Percentiles rank a stretch among this genome's conserved stretches.
Evolutionary conservation across 371 early-diverging fungal species (phyloP).

Genomic region (Syncephalastrum sp.): DNA sequence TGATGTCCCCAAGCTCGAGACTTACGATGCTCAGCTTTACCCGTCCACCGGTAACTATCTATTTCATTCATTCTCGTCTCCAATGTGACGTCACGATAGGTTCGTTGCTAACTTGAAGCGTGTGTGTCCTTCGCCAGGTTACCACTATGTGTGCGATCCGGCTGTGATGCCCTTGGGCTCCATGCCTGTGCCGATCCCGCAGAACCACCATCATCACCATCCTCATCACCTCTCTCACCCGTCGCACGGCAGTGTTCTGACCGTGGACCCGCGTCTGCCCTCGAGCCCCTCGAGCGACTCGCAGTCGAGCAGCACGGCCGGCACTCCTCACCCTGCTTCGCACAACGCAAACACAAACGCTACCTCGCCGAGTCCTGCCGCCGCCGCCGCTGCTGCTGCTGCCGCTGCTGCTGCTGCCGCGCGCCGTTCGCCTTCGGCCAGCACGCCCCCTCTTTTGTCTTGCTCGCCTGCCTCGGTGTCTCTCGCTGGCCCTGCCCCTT

Average conservation of each 20-base stretch:
- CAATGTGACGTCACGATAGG: conserved; percentile 6
- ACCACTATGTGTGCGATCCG: conserved; percentile 16
- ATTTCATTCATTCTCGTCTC: neutral
- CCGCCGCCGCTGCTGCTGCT: neutral
- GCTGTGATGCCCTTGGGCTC: conserved; percentile 7
- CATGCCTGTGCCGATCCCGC: conserved; percentile 12
- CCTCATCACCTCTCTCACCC: conserved; percentile 10
- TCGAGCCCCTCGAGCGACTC: too few relatives aligned
- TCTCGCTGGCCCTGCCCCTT: neutral
- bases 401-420: conserved; percentile 1
- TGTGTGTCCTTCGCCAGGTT: neutral
- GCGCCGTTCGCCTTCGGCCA: conserved; percentile 32
- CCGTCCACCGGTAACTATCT: conserved; percentile 32
- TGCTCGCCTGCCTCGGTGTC: conserved; percentile 15
- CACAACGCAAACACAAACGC: too few relatives aligned
- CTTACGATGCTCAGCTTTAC: conserved; percentile 41
- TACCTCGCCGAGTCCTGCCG: neutral
- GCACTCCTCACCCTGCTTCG: too few relatives aligned
- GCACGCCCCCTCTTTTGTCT: conserved; percentile 18
- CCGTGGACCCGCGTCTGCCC: too few relatives aligned
- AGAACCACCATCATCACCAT: conserved; percentile 6
- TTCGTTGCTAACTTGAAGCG: neutral
- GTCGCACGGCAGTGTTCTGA: conserved; percentile 1
- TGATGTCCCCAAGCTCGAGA: conserved; percentile 34
- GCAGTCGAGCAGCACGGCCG: too few relatives aligned